Evolutionary conservation across 2,329 filamentous ascomycete genomes (phyloP).

Genomic region (Magnaporthiopsis rhizophila): DNA sequence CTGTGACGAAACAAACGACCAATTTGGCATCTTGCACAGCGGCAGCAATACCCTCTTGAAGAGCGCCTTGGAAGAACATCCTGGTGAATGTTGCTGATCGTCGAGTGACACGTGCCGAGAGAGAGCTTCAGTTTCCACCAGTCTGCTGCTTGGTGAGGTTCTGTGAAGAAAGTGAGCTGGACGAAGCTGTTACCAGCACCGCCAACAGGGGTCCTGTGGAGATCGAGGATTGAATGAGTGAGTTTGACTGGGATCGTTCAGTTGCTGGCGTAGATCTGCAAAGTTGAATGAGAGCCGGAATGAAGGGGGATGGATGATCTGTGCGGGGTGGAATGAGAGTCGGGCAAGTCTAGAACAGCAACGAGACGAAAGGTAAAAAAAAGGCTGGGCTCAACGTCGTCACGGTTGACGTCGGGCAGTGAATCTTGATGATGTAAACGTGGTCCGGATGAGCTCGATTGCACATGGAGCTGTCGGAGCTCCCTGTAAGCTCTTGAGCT

Average conservation of each 20-base stretch:
- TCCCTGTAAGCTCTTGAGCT: neutral
- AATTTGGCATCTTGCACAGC: constrained; percentile 70
- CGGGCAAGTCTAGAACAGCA: no score
- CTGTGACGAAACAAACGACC: constrained; percentile 77
- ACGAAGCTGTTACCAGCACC: neutral
- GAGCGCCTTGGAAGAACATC: constrained; percentile 76
- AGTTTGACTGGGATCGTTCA: neutral
- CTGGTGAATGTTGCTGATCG: constrained; percentile 10
- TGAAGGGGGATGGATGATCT: neutral
- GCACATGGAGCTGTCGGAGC: neutral
- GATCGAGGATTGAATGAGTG: neutral
- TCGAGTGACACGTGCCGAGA: neutral
- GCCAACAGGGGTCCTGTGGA: neutral
- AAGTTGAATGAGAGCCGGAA: neutral
- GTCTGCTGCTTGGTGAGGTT: neutral
- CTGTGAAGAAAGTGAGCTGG: neutral
- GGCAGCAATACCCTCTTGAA: constrained; percentile 72
- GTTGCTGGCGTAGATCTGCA: neutral
- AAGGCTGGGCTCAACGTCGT: neutral
- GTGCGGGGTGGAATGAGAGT: neutral
- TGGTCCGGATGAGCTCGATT: neutral
- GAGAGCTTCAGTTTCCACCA: neutral
- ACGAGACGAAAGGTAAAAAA: neutral
- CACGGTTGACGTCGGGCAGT: neutral
- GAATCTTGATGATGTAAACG: neutral